A percentile compares a stretch with the other conserved stretches of the same genome.
Conservation (phyloP, 2,329 filamentous ascomycete genomes). For the Albifimbria verrucaria region DNA sequence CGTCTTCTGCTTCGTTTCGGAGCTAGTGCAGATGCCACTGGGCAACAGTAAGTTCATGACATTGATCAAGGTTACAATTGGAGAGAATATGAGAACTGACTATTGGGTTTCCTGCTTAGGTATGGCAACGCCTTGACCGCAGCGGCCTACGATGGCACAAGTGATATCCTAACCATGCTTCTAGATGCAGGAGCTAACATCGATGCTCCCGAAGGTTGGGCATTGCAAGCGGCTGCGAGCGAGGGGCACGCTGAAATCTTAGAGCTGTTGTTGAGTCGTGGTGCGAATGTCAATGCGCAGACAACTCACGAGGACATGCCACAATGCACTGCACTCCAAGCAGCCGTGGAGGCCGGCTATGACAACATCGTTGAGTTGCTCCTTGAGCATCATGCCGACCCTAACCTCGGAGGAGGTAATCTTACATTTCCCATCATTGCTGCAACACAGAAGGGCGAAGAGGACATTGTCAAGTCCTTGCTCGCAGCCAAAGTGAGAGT, state of each 20-base stretch:
- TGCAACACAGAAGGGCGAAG: conserved; percentile 29
- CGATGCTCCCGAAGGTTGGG: conserved; percentile 31
- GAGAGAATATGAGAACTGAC: too few species aligned
- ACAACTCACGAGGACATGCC: conserved; percentile 22
- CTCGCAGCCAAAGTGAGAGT: conserved; percentile 31
- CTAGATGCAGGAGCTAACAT: conserved; percentile 29
- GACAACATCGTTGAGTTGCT: conserved; percentile 32
- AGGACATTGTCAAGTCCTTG: conserved; percentile 30
- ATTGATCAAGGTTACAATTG: too few species aligned
- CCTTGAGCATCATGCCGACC: conserved; percentile 32
- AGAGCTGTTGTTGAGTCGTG: conserved; percentile 27
- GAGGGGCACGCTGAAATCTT: conserved; percentile 32
- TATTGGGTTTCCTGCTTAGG: background rate
- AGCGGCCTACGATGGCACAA: conserved; percentile 33
- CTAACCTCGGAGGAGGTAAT: conserved; percentile 32
- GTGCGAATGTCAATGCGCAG: conserved; percentile 31
- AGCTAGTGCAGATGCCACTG: conserved; percentile 34
- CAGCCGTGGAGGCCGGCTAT: conserved; percentile 31
- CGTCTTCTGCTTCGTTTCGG: conserved; percentile 31
- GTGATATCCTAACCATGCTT: conserved; percentile 24
- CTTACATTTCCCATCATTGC: conserved; percentile 32
- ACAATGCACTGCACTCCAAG: conserved; percentile 36
- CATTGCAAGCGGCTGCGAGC: conserved; percentile 33
- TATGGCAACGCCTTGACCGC: conserved; percentile 21
- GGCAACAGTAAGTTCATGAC: conserved; percentile 33